phyloP scores from a whole-genome alignment of 305 asterid species.

The Lippia alba region DNA sequence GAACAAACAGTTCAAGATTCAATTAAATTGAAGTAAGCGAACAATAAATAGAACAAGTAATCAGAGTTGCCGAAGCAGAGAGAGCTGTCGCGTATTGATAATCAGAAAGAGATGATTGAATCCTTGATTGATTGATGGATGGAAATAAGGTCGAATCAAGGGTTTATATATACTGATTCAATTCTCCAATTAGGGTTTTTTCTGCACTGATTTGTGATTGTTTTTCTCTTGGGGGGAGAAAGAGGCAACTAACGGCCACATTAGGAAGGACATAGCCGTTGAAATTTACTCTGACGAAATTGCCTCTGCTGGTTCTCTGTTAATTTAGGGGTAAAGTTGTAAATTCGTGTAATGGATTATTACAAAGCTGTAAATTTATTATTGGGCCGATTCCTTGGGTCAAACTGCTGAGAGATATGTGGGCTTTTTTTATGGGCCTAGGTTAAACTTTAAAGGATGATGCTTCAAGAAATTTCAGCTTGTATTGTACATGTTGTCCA shows the following conservation, averaged over 20 bases:
- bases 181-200: slow-evolving; percentile 43
- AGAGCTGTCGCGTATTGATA: no score
- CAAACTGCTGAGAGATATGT: background rate
- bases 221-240: background rate
- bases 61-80: background rate
- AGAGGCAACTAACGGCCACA: slow-evolving; percentile 40
- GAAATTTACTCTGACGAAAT: slow-evolving; percentile 38
- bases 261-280: slow-evolving; percentile 41
- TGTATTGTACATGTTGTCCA: no score
- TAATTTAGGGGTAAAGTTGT: slow-evolving; percentile 28
- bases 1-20: slow-evolving; percentile 16
- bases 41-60: background rate
- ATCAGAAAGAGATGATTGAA: slow-evolving; percentile 15
- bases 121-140: slow-evolving; percentile 19
- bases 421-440: background rate
- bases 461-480: no score
- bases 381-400: background rate
- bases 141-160: slow-evolving; percentile 16
- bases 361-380: no score
- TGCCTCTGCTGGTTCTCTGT: slow-evolving; percentile 20
- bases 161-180: slow-evolving; percentile 29
- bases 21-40: slow-evolving; percentile 12
- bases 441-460: background rate
- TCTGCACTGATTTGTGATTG: background rate
- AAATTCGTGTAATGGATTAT: background rate